Conservation (phyloP, 2,329 filamentous ascomycete species). For the Ophiosphaerella narmari region DNA sequence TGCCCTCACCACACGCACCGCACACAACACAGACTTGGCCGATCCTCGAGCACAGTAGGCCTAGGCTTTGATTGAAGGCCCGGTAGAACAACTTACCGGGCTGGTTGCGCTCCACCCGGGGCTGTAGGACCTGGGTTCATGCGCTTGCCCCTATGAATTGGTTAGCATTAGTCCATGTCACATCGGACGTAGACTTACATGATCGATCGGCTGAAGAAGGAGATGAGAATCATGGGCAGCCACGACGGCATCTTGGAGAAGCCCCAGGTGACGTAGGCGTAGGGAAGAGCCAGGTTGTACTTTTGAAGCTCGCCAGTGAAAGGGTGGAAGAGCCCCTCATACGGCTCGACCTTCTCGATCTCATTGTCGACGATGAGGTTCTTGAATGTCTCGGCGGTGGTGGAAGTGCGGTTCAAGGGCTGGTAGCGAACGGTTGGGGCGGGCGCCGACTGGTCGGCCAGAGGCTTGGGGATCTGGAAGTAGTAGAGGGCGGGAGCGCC, state of each 20-base stretch:
- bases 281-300: conserved; percentile 64
- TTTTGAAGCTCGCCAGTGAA: conserved; percentile 71
- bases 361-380: conserved; percentile 64
- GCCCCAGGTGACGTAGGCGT: conserved; percentile 70
- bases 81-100: background rate
- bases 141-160: conserved; percentile 29
- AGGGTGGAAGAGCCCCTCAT: conserved; percentile 75
- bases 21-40: background rate
- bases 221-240: conserved; percentile 77
- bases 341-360: conserved; percentile 56
- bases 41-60: background rate
- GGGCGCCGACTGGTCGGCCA: conserved; percentile 67
- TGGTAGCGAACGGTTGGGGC: conserved; percentile 68
- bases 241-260: conserved; percentile 67
- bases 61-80: background rate
- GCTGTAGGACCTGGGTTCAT: conserved; percentile 17
- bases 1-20: background rate
- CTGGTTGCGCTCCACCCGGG: conserved; percentile 1
- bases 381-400: conserved; percentile 66
- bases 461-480: conserved; percentile 62
- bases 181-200: conserved; percentile 62
- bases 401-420: conserved; percentile 71
- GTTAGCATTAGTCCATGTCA: conserved; percentile 9
- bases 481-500: conserved; percentile 69
- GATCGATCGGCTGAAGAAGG: conserved; percentile 72